phyloP scores from a whole-genome alignment of 176 grass and related monocot genomes.

The Canna indica region DNA sequence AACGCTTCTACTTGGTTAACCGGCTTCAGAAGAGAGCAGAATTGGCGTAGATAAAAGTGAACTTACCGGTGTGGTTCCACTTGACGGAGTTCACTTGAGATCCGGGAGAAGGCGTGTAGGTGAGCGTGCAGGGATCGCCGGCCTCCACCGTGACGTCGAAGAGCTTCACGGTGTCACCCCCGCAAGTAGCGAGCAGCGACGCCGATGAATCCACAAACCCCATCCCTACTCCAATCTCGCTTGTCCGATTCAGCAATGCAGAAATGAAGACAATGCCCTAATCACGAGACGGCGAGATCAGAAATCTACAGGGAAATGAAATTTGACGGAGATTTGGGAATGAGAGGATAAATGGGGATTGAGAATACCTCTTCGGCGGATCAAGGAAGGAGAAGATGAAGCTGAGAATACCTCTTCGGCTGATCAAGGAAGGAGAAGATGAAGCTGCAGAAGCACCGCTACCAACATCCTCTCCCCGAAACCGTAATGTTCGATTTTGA shows the following conservation, averaged over 20 bases:
- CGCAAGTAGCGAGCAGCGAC: conserved; percentile 66
- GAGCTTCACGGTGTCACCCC: conserved; percentile 85
- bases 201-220: conserved; percentile 73
- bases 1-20: neutral
- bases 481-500: too few relatives aligned
- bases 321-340: too few relatives aligned
- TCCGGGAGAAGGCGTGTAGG: conserved; percentile 46
- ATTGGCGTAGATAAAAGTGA: neutral
- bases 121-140: conserved; percentile 84
- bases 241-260: neutral
- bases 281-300: neutral
- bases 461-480: too few relatives aligned
- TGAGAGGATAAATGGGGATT: too few relatives aligned
- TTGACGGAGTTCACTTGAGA: conserved; percentile 68
- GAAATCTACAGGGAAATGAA: neutral
- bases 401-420: too few relatives aligned
- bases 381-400: too few relatives aligned
- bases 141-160: conserved; percentile 68
- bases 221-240: conserved; percentile 26
- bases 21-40: neutral
- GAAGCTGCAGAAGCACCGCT: too few relatives aligned
- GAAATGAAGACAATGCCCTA: neutral
- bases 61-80: conserved; percentile 94
- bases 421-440: too few relatives aligned
- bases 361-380: too few relatives aligned